These are phyloP conservation scores for Mimosa pudica DNA, from an alignment of 306 rosid genomes.

Conservation along the genomic window DNA sequence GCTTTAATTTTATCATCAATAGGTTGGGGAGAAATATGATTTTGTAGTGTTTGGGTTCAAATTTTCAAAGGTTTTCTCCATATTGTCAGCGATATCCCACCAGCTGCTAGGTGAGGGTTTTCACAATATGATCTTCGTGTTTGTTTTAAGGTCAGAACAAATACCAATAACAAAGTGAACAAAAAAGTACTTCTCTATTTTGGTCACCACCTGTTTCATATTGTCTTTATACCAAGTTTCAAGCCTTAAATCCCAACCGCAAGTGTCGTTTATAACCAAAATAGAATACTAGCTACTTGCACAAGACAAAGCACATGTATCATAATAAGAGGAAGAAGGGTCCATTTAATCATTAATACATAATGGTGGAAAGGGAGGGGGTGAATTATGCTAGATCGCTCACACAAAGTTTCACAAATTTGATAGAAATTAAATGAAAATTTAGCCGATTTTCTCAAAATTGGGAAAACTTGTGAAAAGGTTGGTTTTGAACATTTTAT, in stretches of 20 bases:
- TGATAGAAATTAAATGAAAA: neutral
- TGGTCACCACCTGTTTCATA: neutral
- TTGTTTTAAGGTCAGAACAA: neutral
- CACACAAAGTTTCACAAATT: neutral
- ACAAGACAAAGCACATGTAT: neutral
- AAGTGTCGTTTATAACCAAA: neutral
- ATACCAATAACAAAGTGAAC: neutral
- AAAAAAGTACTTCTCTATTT: neutral
- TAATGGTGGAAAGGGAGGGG: no score
- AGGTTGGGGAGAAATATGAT: neutral
- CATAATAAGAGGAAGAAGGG: neutral
- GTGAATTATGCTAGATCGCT: neutral
- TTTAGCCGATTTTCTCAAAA: no score
- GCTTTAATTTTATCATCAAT: neutral
- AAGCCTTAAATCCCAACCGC: neutral
- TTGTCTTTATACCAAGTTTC: neutral
- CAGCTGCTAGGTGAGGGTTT: conserved; percentile 26
- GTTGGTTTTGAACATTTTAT: no score
- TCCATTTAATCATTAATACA: neutral
- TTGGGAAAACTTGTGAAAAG: no score
- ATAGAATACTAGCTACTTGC: neutral
- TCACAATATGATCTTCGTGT: neutral
- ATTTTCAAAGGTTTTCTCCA: conserved; percentile 5
- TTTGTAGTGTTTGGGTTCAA: neutral
- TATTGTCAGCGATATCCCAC: conserved; percentile 27